phyloP scores from a whole-genome alignment of 352 stramenopile genomes.

The Phytophthora lateralis region DNA sequence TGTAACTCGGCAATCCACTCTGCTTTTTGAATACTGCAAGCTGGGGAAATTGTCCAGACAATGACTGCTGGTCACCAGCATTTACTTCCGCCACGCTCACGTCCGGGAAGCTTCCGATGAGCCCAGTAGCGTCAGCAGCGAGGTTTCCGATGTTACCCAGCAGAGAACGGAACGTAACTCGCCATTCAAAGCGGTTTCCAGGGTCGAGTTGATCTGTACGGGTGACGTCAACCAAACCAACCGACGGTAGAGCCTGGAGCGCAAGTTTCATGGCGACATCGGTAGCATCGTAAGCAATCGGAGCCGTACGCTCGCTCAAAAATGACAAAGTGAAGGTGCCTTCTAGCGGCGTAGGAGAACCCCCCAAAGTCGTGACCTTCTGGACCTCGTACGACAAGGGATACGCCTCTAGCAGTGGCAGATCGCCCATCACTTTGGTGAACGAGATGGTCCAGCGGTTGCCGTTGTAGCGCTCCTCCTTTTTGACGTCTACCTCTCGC shows the following conservation, averaged over 20 bases:
- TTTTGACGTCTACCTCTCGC: slow-evolving; percentile 69
- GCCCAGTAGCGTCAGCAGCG: slow-evolving; percentile 35
- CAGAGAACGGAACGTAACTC: slow-evolving; percentile 93
- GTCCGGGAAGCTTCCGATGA: slow-evolving; percentile 64
- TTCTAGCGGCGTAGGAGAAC: slow-evolving; percentile 92
- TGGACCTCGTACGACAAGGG: slow-evolving; percentile 94
- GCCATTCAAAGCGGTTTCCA: slow-evolving; percentile 91
- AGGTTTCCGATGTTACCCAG: slow-evolving; percentile 83
- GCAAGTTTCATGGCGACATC: slow-evolving; percentile 85
- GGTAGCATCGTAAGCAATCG: slow-evolving; percentile 89
- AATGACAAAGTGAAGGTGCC: slow-evolving; percentile 92
- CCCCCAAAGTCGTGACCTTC: slow-evolving; percentile 89
- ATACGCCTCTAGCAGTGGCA: slow-evolving; percentile 88
- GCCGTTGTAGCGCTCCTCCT: slow-evolving; percentile 77
- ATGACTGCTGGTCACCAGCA: slow-evolving; percentile 59
- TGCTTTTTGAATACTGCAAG: slow-evolving; percentile 91
- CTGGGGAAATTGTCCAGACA: slow-evolving; percentile 80
- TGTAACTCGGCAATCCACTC: slow-evolving; percentile 93
- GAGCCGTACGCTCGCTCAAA: slow-evolving; percentile 65
- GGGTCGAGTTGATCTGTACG: slow-evolving; percentile 66
- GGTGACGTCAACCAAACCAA: slow-evolving; percentile 93
- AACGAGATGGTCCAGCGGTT: slow-evolving; percentile 97
- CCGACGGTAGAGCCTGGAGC: slow-evolving; percentile 85
- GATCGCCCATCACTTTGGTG: slow-evolving; percentile 94
- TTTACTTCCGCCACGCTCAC: slow-evolving; percentile 73